Percentiles rank a stretch among this genome's conserved stretches.
Conservation (phyloP, 805 yeast species). For the Schizosaccharomyces lindneri region DNA sequence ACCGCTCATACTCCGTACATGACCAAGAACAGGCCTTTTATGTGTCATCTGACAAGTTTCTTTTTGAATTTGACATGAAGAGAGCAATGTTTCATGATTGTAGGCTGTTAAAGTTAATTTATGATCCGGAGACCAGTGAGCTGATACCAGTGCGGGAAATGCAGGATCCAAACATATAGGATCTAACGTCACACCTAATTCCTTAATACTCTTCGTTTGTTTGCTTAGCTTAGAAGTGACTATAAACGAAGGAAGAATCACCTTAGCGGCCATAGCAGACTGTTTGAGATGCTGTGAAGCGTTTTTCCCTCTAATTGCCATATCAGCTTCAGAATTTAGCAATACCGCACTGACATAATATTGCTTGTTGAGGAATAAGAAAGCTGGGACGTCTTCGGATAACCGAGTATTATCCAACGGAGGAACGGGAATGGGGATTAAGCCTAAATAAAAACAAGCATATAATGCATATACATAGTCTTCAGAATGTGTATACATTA, state of each 20-base stretch:
- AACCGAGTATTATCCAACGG: slow-evolving; percentile 44
- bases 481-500: slow-evolving; percentile 70
- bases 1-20: slow-evolving; percentile 65
- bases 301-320: slow-evolving; percentile 40
- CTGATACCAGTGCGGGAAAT: slow-evolving; percentile 35
- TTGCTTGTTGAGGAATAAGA: slow-evolving; percentile 40
- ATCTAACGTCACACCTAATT: slow-evolving; percentile 9
- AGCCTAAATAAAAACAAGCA: slow-evolving; percentile 68
- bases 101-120: slow-evolving; percentile 29
- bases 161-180: slow-evolving; percentile 15
- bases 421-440: slow-evolving; percentile 50
- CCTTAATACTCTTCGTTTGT: slow-evolving; percentile 11
- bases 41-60: slow-evolving; percentile 73
- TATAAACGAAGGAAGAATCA: slow-evolving; percentile 26
- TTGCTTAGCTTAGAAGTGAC: slow-evolving; percentile 38
- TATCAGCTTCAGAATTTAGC: slow-evolving; percentile 54
- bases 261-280: slow-evolving; percentile 12
- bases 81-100: slow-evolving; percentile 39
- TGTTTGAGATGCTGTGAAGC: slow-evolving; percentile 34
- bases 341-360: slow-evolving; percentile 48
- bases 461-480: slow-evolving; percentile 61
- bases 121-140: slow-evolving; percentile 50
- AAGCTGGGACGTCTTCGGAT: slow-evolving; percentile 48
- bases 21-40: slow-evolving; percentile 50
- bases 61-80: slow-evolving; percentile 66